Conservation (phyloP, 1,284 basidiomycete species). For the Ustilago shanxiensis region DNA sequence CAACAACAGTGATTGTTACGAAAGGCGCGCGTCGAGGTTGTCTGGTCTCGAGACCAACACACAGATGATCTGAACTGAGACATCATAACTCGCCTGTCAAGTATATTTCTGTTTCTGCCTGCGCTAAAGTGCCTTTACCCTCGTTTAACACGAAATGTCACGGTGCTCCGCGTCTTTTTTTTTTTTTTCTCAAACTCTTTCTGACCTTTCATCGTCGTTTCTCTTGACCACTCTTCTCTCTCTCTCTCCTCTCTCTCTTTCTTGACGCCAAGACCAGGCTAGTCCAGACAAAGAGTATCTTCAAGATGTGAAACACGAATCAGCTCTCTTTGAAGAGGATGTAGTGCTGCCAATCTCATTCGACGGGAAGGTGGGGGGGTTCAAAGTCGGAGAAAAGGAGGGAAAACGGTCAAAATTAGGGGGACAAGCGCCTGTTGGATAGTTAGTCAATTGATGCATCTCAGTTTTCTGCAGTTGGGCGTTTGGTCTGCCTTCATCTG, state of each 20-base stretch:
- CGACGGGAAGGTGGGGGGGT: background rate
- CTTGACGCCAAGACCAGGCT: background rate
- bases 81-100: background rate
- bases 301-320: too few relatives aligned
- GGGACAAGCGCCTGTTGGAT: background rate
- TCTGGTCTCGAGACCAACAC: conserved; percentile 23
- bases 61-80: conserved; percentile 22
- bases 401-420: conserved; percentile 8
- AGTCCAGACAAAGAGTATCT: too few relatives aligned
- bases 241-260: background rate
- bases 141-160: background rate
- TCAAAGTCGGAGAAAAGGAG: conserved; percentile 15
- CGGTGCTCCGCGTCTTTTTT: conserved; percentile 24
- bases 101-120: background rate
- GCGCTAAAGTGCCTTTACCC: background rate
- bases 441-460: background rate
- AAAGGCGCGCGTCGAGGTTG: background rate
- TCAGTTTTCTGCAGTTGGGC: conserved; percentile 6
- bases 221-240: accelerated
- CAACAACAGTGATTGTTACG: background rate
- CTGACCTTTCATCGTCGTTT: background rate
- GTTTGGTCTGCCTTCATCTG: background rate
- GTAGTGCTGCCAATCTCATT: background rate
- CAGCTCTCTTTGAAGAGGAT: too few relatives aligned
- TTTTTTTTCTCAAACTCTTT: too few relatives aligned